Percentiles rank a stretch among this genome's conserved stretches.
Evolutionary conservation across 495 filamentous ascomycete genomes (phyloP).

Genomic region (Beverwykella pulmonaria): DNA sequence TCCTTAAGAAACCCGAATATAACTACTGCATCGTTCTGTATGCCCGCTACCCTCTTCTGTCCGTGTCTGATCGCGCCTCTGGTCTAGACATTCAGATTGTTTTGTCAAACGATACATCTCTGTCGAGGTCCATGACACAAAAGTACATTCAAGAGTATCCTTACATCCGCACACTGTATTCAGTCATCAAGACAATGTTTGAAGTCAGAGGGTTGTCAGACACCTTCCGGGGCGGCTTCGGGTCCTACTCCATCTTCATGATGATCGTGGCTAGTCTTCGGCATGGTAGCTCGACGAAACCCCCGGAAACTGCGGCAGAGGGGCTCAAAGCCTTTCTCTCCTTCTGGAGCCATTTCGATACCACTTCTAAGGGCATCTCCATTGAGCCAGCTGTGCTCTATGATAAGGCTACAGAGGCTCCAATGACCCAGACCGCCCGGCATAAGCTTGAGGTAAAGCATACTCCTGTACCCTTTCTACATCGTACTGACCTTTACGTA

Average conservation of each 20-base stretch:
- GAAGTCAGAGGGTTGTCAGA: conserved; percentile 54
- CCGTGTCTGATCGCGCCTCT: conserved; percentile 48
- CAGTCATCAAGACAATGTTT: conserved; percentile 53
- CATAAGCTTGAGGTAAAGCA: conserved; percentile 17
- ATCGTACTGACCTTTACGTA: conserved; percentile 7
- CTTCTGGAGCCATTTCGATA: conserved; percentile 54
- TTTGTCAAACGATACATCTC: conserved; percentile 43
- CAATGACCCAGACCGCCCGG: conserved; percentile 11
- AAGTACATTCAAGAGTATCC: conserved; percentile 55
- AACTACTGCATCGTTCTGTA: not conserved
- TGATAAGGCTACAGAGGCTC: conserved; percentile 28
- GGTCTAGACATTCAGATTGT: conserved; percentile 56
- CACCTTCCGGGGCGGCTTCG: conserved; percentile 50
- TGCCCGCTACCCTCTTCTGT: conserved; percentile 41
- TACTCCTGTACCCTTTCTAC: too few species aligned
- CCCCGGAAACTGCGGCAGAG: not conserved
- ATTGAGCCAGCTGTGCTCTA: conserved; percentile 56
- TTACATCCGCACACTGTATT: conserved; percentile 54
- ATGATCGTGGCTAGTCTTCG: conserved; percentile 60
- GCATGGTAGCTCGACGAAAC: conserved; percentile 31
- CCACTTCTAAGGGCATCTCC: conserved; percentile 53
- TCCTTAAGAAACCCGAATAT: not conserved
- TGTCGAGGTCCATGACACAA: conserved; percentile 48
- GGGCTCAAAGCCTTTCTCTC: conserved; percentile 47
- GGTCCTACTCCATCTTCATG: conserved; percentile 56